Evolutionary conservation across 495 filamentous ascomycete genomes (phyloP), one percentile per base, ranked within the genome.

Genomic region (Aspergillus homomorphus): DNA sequence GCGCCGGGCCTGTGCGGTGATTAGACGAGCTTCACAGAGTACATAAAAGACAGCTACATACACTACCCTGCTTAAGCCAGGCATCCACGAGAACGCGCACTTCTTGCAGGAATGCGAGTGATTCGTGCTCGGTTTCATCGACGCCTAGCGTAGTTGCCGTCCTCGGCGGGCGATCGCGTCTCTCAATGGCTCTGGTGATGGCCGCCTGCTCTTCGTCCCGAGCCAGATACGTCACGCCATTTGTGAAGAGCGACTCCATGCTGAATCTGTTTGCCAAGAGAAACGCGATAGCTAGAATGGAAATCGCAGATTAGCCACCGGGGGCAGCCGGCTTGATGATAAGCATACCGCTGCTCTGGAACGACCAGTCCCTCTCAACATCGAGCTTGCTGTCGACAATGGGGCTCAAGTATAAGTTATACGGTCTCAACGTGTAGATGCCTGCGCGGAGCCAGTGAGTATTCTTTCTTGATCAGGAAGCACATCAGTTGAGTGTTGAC

Each of bases 181-280:
- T 62, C 46, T 65, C 61, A 1, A 43, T 26, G 5, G 63, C 68
- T 53, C 57, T 65, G 14, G 63, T 45, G 12, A 73, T 63, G 4
- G 81, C 78, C 26, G 64, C 42, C 3, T 69, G 64, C 54, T 86
- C 84, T 63, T 93, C 90, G 6, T 80, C 72, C 44, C 81, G 79
- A 22, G 86, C 89, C 5, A 96, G 70, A 67, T 93, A 94, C 4
- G 76, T 76, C 7, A 92, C 77, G 12, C 90, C 90, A 10, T 73
- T 62, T 0, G 61, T 75, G 63, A 87, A 85, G 1, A 84, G 69
- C 0, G 70, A 61, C 10, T 81, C 80, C 53, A 94, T 76, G 30
- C 82, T 71, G 59, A 92, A 92, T n/a, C 77, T 72, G 61, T 87
- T 76, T 8, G 76, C 71, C 14, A 82, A 56, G 0, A 92, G 73